Percentiles rank a stretch among this genome's conserved stretches.
Conservation (phyloP, 2,329 filamentous ascomycete species). For the Microdochium nivale region DNA sequence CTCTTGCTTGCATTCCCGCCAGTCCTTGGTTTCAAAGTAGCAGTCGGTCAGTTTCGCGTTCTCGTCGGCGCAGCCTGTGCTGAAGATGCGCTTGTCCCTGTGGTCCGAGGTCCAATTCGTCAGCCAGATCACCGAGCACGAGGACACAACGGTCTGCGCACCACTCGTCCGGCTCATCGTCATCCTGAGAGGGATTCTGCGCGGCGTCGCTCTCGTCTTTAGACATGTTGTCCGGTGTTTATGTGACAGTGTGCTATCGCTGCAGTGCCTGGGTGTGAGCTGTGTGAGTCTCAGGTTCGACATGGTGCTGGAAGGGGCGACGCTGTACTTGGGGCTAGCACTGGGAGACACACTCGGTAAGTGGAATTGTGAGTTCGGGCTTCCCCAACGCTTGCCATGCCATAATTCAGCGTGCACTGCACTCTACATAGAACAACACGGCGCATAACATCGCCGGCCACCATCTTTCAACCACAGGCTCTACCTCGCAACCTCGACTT, state of each 20-base stretch:
- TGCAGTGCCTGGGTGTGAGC: no score
- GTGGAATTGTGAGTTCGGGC: background rate
- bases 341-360: background rate
- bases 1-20: constrained; percentile 81
- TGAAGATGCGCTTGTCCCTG: constrained; percentile 97
- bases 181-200: constrained; percentile 39
- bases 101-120: constrained; percentile 14
- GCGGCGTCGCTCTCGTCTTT: constrained; percentile 40
- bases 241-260: background rate
- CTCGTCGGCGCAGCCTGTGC: constrained; percentile 85
- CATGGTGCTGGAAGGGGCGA: background rate
- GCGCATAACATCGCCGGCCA: no score
- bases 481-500: no score
- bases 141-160: constrained; percentile 33
- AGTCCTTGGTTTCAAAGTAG: constrained; percentile 93
- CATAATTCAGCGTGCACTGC: no score
- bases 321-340: background rate
- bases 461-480: constrained; percentile 12
- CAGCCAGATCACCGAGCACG: constrained; percentile 3
- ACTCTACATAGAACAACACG: no score
- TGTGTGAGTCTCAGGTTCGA: no score
- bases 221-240: constrained; percentile 37
- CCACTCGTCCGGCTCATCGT: constrained; percentile 95
- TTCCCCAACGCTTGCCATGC: no score
- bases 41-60: constrained; percentile 90